Conservation (phyloP, 768 basidiomycete genomes). For the Rhodotorula toruloides region DNA sequence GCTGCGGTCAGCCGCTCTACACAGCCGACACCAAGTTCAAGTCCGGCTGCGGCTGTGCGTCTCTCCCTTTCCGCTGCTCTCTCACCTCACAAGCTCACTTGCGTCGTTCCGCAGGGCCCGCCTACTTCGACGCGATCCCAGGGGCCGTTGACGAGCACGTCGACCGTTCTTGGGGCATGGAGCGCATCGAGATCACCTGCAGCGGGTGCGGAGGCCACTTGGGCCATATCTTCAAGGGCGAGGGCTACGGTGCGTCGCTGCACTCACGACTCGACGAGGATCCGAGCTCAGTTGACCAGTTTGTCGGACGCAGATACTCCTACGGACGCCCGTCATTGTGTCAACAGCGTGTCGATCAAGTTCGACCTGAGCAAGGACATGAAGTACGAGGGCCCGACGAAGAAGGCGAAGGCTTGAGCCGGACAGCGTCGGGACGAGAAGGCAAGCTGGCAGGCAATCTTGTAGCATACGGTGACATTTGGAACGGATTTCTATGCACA, state of each 20-base stretch:
- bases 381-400: background rate
- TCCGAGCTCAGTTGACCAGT: too few species aligned
- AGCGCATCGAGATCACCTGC: constrained; percentile 40
- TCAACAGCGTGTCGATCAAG: constrained; percentile 37
- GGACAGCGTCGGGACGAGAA: too few species aligned
- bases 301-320: constrained; percentile 12
- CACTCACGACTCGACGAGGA: background rate
- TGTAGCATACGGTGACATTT: too few species aligned
- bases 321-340: constrained; percentile 36
- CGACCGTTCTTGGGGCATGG: constrained; percentile 40
- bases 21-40: constrained; percentile 42
- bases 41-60: constrained; percentile 40
- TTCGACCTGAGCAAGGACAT: constrained; percentile 8
- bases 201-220: constrained; percentile 40
- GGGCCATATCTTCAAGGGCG: constrained; percentile 27
- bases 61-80: background rate
- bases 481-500: too few species aligned
- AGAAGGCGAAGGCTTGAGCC: background rate
- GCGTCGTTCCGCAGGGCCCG: constrained; percentile 31
- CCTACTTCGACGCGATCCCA: constrained; percentile 42
- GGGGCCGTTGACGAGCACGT: constrained; percentile 32
- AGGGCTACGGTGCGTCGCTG: background rate
- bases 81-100: accelerated
- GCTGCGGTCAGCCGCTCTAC: constrained; percentile 40
- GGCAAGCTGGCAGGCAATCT: too few species aligned